Base-by-base conservation (phyloP, 345 rosid species). In the Hirschfeldia incana region DNA sequence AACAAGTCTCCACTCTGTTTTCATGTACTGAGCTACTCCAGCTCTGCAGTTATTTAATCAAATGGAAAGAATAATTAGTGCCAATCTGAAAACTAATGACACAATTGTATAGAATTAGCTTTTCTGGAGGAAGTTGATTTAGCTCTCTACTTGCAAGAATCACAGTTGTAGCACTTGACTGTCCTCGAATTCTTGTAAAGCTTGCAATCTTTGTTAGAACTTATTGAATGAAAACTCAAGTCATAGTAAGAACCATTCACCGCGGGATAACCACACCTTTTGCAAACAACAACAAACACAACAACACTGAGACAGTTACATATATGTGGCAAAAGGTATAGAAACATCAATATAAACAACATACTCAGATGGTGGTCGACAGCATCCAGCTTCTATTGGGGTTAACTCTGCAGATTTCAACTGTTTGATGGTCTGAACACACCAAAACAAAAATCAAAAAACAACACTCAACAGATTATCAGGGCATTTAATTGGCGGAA, bases 11-110 rank as follows among this genome's bases (percentile, higher is more conserved):
- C 98, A 94, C 80, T 89, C 97, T 2, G 82, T 91, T 85, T 91
- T 92, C 97, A 92, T 91, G 86, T 89, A 92, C 69, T 94, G 95
- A 65, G 98, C 98, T 61, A 94, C 98, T 77, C 97, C 98, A 12
- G 97, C 98, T 89, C 98, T 94, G 78, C 30, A 39, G 65, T 55
- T 44, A 63, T 32, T 33, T 29, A 66, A 61, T 21, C 3, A 27
- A 69, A 65, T 17, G 42, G 21, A 67, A 29, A 76, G 7, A 37
- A 55, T 26, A 6, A 27, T 63, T 27, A 67, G 80, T 63, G 33
- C 49, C 66, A 59, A 36, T 37, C 58, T 13, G 65, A 29, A 33
- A 46, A 28, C 30, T 9, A 21, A 58, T 33, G 26, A 69, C 29
- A 67, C 6, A 64, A 2, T 1, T 36, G 42, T 7, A 36, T 36